phyloP scores from a whole-genome alignment of 2,329 filamentous ascomycete species.

The Coniochaeta sp. region DNA sequence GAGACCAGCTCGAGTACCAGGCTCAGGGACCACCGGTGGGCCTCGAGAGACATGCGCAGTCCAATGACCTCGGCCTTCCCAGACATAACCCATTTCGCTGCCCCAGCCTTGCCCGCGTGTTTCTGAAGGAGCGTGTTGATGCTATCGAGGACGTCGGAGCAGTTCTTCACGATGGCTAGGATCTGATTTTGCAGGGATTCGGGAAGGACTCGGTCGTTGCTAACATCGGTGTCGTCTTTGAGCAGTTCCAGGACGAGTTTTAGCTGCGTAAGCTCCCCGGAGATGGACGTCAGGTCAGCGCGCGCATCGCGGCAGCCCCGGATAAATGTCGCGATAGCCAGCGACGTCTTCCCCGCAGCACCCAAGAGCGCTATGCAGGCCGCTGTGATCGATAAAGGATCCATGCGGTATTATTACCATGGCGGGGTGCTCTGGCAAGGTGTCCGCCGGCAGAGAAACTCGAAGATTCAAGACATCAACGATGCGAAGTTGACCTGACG shows the following conservation, averaged over 20 bases:
- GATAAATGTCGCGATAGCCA: conserved; percentile 13
- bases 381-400: conserved; percentile 7
- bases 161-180: conserved; percentile 12
- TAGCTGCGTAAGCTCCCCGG: conserved; percentile 13
- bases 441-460: too few species aligned
- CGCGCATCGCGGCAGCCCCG: conserved; percentile 13
- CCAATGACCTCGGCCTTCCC: conserved; percentile 10
- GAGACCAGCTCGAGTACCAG: conserved; percentile 8
- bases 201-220: conserved; percentile 4
- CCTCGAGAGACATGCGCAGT: conserved; percentile 11
- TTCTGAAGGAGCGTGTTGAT: conserved; percentile 9
- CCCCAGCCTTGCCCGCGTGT: conserved; percentile 1
- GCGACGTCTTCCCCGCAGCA: conserved; percentile 9
- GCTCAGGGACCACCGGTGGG: conserved; percentile 10
- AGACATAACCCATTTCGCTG: conserved; percentile 7
- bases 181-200: conserved; percentile 11
- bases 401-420: background rate
- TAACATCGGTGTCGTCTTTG: conserved; percentile 10
- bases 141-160: conserved; percentile 8
- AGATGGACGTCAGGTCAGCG: conserved; percentile 12
- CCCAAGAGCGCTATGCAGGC: conserved; percentile 5
- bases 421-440: too few species aligned
- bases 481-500: too few species aligned
- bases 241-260: conserved; percentile 14
- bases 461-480: too few species aligned